phyloP scores from a whole-genome alignment of 1,284 basidiomycete species.

The Pyrrhoderma noxium region DNA sequence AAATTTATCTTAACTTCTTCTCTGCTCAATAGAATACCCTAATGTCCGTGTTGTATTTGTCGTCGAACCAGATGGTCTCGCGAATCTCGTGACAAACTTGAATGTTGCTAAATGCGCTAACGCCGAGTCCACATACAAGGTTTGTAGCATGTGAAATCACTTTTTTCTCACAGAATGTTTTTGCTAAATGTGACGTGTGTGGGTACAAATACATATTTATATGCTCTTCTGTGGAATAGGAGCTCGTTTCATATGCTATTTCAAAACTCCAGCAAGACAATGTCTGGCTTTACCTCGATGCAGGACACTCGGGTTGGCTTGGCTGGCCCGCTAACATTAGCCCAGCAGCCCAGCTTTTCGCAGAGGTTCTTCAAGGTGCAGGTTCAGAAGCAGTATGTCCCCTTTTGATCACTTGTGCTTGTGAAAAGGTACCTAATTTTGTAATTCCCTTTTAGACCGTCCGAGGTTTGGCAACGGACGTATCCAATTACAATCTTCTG shows the following conservation, averaged over 20 bases:
- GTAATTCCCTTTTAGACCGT: constrained; percentile 1
- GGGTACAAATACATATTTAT: not conserved
- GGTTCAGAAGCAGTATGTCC: constrained; percentile 11
- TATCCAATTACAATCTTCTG: constrained; percentile 21
- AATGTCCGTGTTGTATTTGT: constrained; percentile 20
- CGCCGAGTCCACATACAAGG: constrained; percentile 20
- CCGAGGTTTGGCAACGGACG: constrained; percentile 17
- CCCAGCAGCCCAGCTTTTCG: constrained; percentile 21
- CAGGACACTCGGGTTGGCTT: constrained; percentile 22
- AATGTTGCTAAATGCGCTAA: constrained; percentile 20
- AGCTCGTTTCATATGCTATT: constrained; percentile 21
- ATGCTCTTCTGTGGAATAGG: constrained; percentile 1
- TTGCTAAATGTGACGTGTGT: not conserved
- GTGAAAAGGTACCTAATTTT: not conserved
- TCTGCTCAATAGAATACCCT: constrained; percentile 19
- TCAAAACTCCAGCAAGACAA: constrained; percentile 21
- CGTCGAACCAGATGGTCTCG: constrained; percentile 21
- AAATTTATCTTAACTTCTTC: constrained; percentile 6
- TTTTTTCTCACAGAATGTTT: not conserved
- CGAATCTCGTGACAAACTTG: constrained; percentile 21
- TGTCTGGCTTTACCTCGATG: constrained; percentile 22
- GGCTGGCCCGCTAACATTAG: constrained; percentile 22
- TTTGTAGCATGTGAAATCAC: not conserved
- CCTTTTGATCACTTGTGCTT: not conserved
- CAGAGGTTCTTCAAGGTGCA: constrained; percentile 18